A percentile compares a stretch with the other conserved stretches of the same genome.
Conservation (phyloP, 2,329 filamentous ascomycete genomes). For the Colletotrichum scovillei region DNA sequence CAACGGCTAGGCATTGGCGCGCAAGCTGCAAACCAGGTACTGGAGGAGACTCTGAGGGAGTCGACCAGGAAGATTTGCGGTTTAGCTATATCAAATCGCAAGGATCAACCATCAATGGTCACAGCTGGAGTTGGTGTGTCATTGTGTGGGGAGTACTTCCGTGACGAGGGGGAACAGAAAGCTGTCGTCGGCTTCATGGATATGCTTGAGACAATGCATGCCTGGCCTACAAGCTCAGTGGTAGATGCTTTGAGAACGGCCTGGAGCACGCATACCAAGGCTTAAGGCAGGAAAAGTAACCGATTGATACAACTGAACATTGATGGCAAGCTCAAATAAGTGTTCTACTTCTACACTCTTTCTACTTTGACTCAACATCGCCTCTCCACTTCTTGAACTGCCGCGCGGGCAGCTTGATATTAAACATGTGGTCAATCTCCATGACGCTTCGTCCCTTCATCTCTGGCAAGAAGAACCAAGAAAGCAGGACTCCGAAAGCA, state of each 20-base stretch:
- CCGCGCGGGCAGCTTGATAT: slow-evolving; percentile 63
- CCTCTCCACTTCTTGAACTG: slow-evolving; percentile 56
- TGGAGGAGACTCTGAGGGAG: slow-evolving; percentile 54
- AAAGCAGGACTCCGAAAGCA: slow-evolving; percentile 45
- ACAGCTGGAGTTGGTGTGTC: slow-evolving; percentile 66
- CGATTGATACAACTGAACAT: neutral
- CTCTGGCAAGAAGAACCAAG: slow-evolving; percentile 62
- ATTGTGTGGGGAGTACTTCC: slow-evolving; percentile 59
- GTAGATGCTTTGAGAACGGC: slow-evolving; percentile 57
- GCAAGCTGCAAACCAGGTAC: slow-evolving; percentile 42
- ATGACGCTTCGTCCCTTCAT: slow-evolving; percentile 57
- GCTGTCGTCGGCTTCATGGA: slow-evolving; percentile 59
- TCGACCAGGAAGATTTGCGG: slow-evolving; percentile 67
- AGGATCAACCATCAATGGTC: slow-evolving; percentile 66
- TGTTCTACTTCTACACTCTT: too few species aligned
- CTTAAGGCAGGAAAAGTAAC: neutral
- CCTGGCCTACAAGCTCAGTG: slow-evolving; percentile 61
- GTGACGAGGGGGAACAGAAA: slow-evolving; percentile 55
- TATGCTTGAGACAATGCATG: slow-evolving; percentile 59
- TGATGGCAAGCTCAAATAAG: too few species aligned
- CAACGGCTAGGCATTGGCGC: slow-evolving; percentile 51
- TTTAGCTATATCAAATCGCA: slow-evolving; percentile 66
- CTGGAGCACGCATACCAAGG: slow-evolving; percentile 53
- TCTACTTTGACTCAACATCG: neutral
- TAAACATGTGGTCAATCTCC: slow-evolving; percentile 68